Percentiles rank a stretch among this genome's conserved stretches.
These are phyloP conservation scores for Penicillium egyptiacum DNA, from an alignment of 495 filamentous ascomycete species.

Conservation along the genomic window DNA sequence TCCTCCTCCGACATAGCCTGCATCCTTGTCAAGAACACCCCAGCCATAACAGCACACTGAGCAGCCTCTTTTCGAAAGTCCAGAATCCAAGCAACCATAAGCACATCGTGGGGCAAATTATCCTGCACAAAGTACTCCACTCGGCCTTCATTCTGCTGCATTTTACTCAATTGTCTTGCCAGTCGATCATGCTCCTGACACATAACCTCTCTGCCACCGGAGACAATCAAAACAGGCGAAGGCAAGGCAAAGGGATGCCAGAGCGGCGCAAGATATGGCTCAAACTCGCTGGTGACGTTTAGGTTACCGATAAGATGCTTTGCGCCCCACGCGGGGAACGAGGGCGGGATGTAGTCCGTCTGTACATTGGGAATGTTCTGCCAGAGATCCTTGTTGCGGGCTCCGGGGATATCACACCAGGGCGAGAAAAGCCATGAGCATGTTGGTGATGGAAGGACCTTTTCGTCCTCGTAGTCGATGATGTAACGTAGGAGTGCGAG, in stretches of 20 bases:
- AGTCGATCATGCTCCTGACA: slow-evolving; percentile 34
- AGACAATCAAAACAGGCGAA: slow-evolving; percentile 37
- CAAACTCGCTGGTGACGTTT: slow-evolving; percentile 13
- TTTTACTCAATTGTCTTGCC: slow-evolving; percentile 26
- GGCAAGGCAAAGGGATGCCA: slow-evolving; percentile 36
- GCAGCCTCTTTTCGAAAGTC: slow-evolving; percentile 33
- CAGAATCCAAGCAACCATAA: slow-evolving; percentile 34
- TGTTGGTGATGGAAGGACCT: slow-evolving; percentile 20
- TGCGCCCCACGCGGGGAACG: slow-evolving; percentile 38
- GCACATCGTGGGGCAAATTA: slow-evolving; percentile 40
- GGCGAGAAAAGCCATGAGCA: slow-evolving; percentile 39
- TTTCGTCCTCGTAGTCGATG: slow-evolving; percentile 6
- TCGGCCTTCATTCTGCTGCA: slow-evolving; percentile 19
- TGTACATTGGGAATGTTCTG: slow-evolving; percentile 31
- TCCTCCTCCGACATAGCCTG: neutral
- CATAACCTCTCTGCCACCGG: slow-evolving; percentile 43
- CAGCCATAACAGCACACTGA: slow-evolving; percentile 31
- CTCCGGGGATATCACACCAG: slow-evolving; percentile 34
- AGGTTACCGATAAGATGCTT: slow-evolving; percentile 27
- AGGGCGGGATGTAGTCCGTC: slow-evolving; percentile 37
- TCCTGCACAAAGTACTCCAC: slow-evolving; percentile 36
- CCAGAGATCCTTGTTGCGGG: slow-evolving; percentile 12
- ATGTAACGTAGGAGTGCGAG: slow-evolving; percentile 39
- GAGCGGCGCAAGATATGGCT: slow-evolving; percentile 36
- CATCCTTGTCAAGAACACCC: slow-evolving; percentile 27